phyloP scores from a whole-genome alignment of 345 rosid species.

The Eucalyptus virginea region DNA sequence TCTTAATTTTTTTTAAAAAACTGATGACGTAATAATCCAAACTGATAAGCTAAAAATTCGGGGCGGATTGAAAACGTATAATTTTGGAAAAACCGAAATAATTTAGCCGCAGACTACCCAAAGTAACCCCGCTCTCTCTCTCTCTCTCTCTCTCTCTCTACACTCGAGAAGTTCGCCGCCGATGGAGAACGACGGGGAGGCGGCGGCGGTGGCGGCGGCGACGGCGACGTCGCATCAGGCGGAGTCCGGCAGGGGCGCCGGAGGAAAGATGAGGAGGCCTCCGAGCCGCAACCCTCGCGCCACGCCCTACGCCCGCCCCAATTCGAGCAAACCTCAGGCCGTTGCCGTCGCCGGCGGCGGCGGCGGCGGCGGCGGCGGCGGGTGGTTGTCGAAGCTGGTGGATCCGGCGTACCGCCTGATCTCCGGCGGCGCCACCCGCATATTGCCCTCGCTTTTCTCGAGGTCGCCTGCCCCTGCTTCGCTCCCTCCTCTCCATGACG shows the following conservation, averaged over 20 bases:
- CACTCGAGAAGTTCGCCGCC: not conserved
- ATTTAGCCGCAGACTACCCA: not conserved
- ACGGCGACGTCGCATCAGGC: slow-evolving; percentile 15
- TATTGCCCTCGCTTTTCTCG: slow-evolving; percentile 62
- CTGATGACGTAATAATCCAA: not conserved
- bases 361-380: too few species aligned
- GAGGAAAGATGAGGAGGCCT: slow-evolving; percentile 52
- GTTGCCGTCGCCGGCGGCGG: slow-evolving; percentile 19
- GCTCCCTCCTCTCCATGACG: slow-evolving; percentile 12
- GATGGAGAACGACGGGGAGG: slow-evolving; percentile 4
- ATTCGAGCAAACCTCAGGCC: slow-evolving; percentile 16
- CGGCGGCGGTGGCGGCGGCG: slow-evolving; percentile 40
- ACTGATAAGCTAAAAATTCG: not conserved
- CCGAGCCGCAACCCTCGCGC: slow-evolving; percentile 17
- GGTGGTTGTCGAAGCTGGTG: slow-evolving; percentile 69
- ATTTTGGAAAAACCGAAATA: not conserved
- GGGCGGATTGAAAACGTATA: not conserved
- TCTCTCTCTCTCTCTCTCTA: not conserved
- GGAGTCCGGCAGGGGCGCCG: slow-evolving; percentile 24
- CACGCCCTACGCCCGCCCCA: slow-evolving; percentile 62
- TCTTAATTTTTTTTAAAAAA: not conserved
- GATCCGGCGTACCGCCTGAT: slow-evolving; percentile 75
- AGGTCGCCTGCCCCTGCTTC: slow-evolving; percentile 12
- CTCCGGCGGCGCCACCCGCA: slow-evolving; percentile 48
- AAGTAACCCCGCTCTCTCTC: not conserved